phyloP scores from a whole-genome alignment of 352 stramenopile genomes.

The Labyrinthula sp. region DNA sequence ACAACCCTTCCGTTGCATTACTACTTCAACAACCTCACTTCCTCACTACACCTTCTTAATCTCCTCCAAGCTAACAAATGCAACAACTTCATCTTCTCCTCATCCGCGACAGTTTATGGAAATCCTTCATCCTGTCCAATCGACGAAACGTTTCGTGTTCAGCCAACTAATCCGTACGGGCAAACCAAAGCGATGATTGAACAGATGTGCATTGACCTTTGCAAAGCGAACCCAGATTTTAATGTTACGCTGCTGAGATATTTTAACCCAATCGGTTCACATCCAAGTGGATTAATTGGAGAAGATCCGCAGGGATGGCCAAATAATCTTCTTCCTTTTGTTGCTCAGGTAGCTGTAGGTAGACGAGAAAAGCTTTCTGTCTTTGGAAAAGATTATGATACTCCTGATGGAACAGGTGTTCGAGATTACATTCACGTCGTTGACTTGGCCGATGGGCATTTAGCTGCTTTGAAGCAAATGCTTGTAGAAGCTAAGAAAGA shows the following conservation, averaged over 20 bases:
- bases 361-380: conserved; percentile 52
- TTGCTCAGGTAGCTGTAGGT: conserved; percentile 57
- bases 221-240: conserved; percentile 37
- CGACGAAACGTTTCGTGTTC: conserved; percentile 4
- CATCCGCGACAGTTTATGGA: conserved; percentile 56
- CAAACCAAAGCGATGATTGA: conserved; percentile 73
- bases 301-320: conserved; percentile 62
- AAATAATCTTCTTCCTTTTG: conserved; percentile 69
- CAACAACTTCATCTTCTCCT: conserved; percentile 49
- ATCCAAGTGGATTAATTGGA: conserved; percentile 57
- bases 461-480: conserved; percentile 48
- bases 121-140: conserved; percentile 31
- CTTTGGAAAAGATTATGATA: conserved; percentile 65
- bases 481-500: conserved; percentile 18
- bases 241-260: conserved; percentile 59
- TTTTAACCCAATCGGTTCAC: conserved; percentile 66
- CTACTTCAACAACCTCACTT: conserved; percentile 54
- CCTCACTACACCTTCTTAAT: conserved; percentile 48
- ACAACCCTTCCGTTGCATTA: conserved; percentile 47
- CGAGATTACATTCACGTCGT: conserved; percentile 75
- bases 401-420: conserved; percentile 57
- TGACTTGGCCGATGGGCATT: conserved; percentile 57
- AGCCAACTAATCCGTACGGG: conserved; percentile 48
- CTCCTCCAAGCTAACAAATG: conserved; percentile 42
- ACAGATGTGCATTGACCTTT: conserved; percentile 54